Conservation (phyloP, 2,329 filamentous ascomycete genomes). For the Aspergillus melleus region DNA sequence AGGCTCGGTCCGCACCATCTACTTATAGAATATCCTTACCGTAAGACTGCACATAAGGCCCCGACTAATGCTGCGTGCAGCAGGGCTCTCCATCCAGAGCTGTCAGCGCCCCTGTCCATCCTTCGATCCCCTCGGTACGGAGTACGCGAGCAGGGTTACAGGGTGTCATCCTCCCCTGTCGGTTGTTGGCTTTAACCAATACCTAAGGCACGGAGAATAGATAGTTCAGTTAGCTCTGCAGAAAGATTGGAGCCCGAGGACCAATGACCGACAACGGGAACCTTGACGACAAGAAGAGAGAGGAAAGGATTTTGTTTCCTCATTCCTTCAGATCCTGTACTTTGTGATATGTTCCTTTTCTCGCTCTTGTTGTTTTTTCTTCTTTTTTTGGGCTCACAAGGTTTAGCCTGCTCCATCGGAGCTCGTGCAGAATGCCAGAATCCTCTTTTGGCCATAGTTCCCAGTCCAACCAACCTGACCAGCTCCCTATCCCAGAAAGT, state of each 20-base stretch:
- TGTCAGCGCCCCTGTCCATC: not conserved
- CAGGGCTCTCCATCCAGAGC: not conserved
- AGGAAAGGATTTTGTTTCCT: not conserved
- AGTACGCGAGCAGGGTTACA: not conserved
- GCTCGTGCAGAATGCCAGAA: constrained; percentile 7
- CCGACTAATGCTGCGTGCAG: not conserved
- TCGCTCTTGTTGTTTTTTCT: too few relatives aligned
- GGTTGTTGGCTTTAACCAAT: not conserved
- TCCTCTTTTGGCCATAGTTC: not conserved
- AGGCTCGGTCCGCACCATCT: not conserved
- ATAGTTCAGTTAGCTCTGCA: not conserved
- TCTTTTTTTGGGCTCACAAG: not conserved
- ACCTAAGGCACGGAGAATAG: not conserved
- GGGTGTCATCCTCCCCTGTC: not conserved
- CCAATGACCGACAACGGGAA: not conserved
- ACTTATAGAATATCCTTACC: not conserved
- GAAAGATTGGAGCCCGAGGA: not conserved
- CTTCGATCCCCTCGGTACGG: not conserved
- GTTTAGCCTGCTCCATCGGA: not conserved
- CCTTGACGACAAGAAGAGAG: not conserved
- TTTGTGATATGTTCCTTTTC: not conserved
- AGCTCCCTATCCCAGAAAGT: not conserved
- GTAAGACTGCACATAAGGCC: not conserved
- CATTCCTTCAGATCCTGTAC: not conserved
- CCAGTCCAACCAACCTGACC: too few relatives aligned